A percentile compares a stretch with the other conserved stretches of the same genome.
phyloP scores from a whole-genome alignment of 1,139 yeast species.

The Pichia sp. region DNA sequence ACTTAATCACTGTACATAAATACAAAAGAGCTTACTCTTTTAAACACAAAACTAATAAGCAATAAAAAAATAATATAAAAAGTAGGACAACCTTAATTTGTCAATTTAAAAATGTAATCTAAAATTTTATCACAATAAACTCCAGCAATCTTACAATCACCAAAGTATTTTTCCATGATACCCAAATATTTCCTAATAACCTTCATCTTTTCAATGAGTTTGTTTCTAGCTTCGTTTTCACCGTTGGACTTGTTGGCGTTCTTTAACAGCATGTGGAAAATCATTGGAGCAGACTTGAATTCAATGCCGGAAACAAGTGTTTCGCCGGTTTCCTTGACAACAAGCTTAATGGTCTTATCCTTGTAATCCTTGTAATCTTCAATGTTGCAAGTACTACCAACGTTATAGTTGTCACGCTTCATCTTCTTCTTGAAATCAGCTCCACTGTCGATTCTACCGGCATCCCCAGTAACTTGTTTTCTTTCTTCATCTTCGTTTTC shows the following conservation, averaged over 20 bases:
- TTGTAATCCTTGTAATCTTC: constrained; percentile 1
- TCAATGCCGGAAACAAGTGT: constrained; percentile 9
- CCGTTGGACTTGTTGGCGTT: background rate
- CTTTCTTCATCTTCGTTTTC: constrained; percentile 8
- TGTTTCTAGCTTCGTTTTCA: constrained; percentile 1
- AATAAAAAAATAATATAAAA: no score
- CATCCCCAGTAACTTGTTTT: constrained; percentile 8
- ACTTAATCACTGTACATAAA: no score
- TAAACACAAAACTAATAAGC: no score
- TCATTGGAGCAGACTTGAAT: constrained; percentile 9
- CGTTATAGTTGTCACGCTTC: background rate
- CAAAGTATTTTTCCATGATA: constrained; percentile 21
- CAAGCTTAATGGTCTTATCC: constrained; percentile 4
- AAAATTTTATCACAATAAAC: constrained; percentile 23
- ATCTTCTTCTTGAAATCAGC: constrained; percentile 2
- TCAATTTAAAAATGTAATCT: constrained; percentile 14
- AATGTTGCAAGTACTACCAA: constrained; percentile 8
- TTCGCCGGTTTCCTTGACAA: constrained; percentile 6
- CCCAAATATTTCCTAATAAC: constrained; percentile 22
- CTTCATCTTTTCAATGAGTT: constrained; percentile 21
- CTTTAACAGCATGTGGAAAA: background rate
- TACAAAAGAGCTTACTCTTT: no score
- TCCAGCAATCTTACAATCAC: constrained; percentile 22
- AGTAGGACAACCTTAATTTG: no score
- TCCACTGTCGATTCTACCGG: constrained; percentile 6